These are phyloP conservation scores for Ilex paraguariensis DNA, from an alignment of 305 asterid species.

Conservation along the genomic window DNA sequence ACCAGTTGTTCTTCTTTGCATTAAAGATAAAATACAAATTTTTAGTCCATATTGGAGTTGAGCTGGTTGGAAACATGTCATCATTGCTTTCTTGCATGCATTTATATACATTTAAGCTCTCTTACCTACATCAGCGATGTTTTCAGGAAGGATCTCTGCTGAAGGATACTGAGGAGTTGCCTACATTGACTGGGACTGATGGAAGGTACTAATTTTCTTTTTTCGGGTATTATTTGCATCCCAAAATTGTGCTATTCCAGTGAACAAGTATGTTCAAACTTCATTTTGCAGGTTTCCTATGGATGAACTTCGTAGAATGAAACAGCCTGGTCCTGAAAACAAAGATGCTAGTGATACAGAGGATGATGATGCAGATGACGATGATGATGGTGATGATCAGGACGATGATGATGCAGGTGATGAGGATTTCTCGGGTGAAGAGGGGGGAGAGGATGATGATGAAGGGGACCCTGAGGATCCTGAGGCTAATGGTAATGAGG, in stretches of 20 bases:
- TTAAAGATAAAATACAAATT: neutral
- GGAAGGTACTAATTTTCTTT: conserved; percentile 35
- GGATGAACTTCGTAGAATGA: conserved; percentile 39
- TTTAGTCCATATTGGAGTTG: neutral
- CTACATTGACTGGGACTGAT: conserved; percentile 19
- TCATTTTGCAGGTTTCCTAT: conserved; percentile 50
- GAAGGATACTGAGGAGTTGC: conserved; percentile 27
- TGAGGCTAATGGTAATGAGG: conserved; percentile 25
- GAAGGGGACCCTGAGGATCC: conserved; percentile 9
- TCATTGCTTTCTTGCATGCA: conserved; percentile 2
- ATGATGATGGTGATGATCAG: conserved; percentile 29
- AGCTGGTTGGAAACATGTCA: neutral
- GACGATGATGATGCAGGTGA: conserved; percentile 61
- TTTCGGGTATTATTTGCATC: neutral
- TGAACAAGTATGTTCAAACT: neutral
- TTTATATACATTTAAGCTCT: conserved; percentile 2
- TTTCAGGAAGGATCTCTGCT: conserved; percentile 48
- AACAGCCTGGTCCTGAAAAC: conserved; percentile 45
- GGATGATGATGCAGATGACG: conserved; percentile 74
- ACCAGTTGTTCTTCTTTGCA: neutral
- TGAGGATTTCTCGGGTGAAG: conserved; percentile 60
- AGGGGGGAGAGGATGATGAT: neutral
- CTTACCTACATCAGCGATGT: conserved; percentile 4
- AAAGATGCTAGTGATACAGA: conserved; percentile 70
- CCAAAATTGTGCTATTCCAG: neutral